phyloP scores from a whole-genome alignment of 2,329 filamentous ascomycete genomes.

The Sphaerulina populicola region DNA sequence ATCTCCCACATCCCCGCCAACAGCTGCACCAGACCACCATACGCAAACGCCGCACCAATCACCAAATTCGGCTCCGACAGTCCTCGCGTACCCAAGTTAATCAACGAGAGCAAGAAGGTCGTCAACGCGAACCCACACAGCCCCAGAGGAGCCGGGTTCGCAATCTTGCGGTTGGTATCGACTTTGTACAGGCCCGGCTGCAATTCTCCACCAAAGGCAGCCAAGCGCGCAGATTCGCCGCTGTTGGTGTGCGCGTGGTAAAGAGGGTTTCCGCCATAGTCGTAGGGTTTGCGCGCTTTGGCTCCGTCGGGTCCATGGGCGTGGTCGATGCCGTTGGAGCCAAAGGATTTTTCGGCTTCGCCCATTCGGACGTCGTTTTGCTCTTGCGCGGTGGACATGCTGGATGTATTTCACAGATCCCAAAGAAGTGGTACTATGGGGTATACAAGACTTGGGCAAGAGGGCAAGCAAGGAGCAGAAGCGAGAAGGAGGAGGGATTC shows the following conservation, averaged over 20 bases:
- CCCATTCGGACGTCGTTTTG: constrained; percentile 28
- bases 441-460: background rate
- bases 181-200: constrained; percentile 44
- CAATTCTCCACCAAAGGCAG: constrained; percentile 46
- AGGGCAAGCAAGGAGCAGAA: background rate
- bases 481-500: no score
- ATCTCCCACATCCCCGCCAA: constrained; percentile 48
- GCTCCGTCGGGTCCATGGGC: constrained; percentile 15
- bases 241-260: constrained; percentile 40
- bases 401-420: constrained; percentile 10
- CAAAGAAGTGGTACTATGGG: background rate
- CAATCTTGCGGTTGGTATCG: constrained; percentile 35
- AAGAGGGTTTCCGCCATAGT: constrained; percentile 46
- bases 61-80: constrained; percentile 41
- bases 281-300: constrained; percentile 41
- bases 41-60: constrained; percentile 43
- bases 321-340: constrained; percentile 34
- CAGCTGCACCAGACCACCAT: constrained; percentile 46
- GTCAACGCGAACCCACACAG: constrained; percentile 58
- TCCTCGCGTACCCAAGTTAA: constrained; percentile 41
- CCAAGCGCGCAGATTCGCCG: constrained; percentile 42
- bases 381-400: constrained; percentile 39
- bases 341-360: constrained; percentile 21
- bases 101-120: constrained; percentile 51
- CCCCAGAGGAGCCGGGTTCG: constrained; percentile 53